Percentiles rank a stretch among this genome's conserved stretches.
Conservation (phyloP, 176 grass and related monocot genomes). For the Rhynchospora breviuscula region DNA sequence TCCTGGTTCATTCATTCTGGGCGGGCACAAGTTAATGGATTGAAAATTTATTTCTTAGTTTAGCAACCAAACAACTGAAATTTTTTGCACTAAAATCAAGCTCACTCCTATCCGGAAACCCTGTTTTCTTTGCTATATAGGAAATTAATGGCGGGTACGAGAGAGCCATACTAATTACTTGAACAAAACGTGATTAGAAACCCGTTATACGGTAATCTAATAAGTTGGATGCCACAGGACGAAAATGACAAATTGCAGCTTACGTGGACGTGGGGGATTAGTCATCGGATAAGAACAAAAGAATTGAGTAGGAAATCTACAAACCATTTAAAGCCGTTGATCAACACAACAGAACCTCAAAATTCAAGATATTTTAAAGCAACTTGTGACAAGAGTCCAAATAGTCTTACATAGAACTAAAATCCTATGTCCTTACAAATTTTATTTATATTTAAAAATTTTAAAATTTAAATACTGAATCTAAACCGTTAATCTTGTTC, state of each 20-base stretch:
- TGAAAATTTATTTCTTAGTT: not conserved
- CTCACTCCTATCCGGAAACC: not conserved
- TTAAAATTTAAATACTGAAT: too few relatives aligned
- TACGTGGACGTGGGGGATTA: not conserved
- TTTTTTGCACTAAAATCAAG: not conserved
- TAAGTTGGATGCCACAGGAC: not conserved
- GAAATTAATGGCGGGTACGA: not conserved
- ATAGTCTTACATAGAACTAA: not conserved
- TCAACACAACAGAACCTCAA: not conserved
- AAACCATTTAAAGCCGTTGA: not conserved
- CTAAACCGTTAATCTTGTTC: too few relatives aligned
- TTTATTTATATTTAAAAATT: too few relatives aligned
- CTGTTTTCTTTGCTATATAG: not conserved
- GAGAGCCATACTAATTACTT: not conserved
- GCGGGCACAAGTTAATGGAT: not conserved
- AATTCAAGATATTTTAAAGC: not conserved
- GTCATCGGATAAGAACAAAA: slow-evolving; percentile 7
- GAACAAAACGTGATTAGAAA: not conserved
- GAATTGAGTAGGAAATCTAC: not conserved
- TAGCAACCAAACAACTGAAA: not conserved
- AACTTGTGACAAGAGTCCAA: not conserved
- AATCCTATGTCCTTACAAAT: too few relatives aligned
- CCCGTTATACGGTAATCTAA: not conserved
- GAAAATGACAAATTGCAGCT: not conserved
- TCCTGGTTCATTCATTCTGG: not conserved